Percentiles rank a stretch among this genome's conserved stretches.
Evolutionary conservation across 768 basidiomycete genomes (phyloP).

Genomic region (Kockovaella imperatae): DNA sequence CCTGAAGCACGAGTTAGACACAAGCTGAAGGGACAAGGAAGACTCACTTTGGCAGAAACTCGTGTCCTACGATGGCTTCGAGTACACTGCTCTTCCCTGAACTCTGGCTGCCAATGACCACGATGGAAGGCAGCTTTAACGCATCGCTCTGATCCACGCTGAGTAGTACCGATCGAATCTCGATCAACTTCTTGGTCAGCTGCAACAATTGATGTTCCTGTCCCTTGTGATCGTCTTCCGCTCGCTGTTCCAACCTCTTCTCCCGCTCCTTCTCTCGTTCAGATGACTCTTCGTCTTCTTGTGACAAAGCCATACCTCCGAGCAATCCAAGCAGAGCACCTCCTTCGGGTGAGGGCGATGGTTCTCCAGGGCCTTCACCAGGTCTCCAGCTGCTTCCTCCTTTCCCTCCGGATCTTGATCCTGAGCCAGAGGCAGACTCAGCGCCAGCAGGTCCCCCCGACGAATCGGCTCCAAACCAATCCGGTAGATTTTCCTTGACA

Average conservation of each 20-base stretch:
- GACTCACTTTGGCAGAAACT: constrained; percentile 93
- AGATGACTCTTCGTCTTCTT: constrained; percentile 38
- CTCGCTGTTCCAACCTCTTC: constrained; percentile 8
- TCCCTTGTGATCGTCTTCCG: constrained; percentile 19
- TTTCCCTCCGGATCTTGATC: neutral
- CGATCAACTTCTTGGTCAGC: constrained; percentile 88
- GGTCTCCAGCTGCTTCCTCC: constrained; percentile 23
- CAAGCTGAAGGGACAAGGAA: constrained; percentile 1
- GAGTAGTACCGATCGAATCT: constrained; percentile 87
- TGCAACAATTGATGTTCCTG: constrained; percentile 82
- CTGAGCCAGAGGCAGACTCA: neutral
- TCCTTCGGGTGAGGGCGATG: constrained; percentile 11
- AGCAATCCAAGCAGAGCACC: constrained; percentile 30
- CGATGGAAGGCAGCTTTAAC: constrained; percentile 91
- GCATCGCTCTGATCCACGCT: constrained; percentile 93
- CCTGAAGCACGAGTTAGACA: constrained; percentile 47
- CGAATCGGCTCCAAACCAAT: constrained; percentile 1
- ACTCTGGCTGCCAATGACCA: constrained; percentile 96
- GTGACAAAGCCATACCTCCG: constrained; percentile 22
- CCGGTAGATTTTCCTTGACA: constrained; percentile 24
- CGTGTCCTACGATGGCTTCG: constrained; percentile 94
- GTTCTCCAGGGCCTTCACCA: constrained; percentile 37
- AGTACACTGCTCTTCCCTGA: constrained; percentile 96
- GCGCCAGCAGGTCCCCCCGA: neutral
- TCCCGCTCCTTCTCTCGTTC: constrained; percentile 15